Evolutionary conservation across 352 stramenopile species (phyloP).

Genomic region (Phytopythium cucurbitacearum): DNA sequence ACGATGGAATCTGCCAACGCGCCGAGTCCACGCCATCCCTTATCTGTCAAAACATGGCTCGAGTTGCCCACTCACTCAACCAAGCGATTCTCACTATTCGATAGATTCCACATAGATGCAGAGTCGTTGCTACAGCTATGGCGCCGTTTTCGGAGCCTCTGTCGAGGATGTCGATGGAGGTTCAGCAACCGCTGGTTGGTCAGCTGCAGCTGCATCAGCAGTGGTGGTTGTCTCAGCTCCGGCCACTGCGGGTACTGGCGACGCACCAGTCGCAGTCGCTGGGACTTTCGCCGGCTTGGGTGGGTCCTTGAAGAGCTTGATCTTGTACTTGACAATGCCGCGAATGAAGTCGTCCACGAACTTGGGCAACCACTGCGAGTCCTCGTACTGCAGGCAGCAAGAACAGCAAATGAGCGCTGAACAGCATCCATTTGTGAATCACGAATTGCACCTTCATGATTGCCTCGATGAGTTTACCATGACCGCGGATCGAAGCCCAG

Average conservation of each 20-base stretch:
- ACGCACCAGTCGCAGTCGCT: not conserved
- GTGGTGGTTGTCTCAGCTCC: not conserved
- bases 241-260: not conserved
- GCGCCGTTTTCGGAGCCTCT: not conserved
- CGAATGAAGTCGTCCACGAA: constrained; percentile 68
- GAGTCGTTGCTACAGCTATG: too few relatives aligned
- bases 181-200: not conserved
- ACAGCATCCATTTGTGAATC: not conserved
- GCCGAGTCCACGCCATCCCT: too few relatives aligned
- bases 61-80: too few relatives aligned
- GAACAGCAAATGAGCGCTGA: not conserved
- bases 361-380: constrained; percentile 60
- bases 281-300: constrained; percentile 11
- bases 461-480: constrained; percentile 37
- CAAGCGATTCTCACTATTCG: too few relatives aligned
- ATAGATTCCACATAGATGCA: too few relatives aligned
- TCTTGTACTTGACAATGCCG: constrained; percentile 70
- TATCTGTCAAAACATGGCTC: too few relatives aligned
- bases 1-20: too few relatives aligned
- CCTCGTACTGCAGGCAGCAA: constrained; percentile 33
- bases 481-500: constrained; percentile 47
- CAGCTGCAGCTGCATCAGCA: not conserved
- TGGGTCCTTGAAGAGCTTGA: constrained; percentile 59
- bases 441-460: constrained; percentile 39
- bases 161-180: not conserved